Conservation (phyloP, 129 eudicot genomes). For the Arctium lappa region DNA sequence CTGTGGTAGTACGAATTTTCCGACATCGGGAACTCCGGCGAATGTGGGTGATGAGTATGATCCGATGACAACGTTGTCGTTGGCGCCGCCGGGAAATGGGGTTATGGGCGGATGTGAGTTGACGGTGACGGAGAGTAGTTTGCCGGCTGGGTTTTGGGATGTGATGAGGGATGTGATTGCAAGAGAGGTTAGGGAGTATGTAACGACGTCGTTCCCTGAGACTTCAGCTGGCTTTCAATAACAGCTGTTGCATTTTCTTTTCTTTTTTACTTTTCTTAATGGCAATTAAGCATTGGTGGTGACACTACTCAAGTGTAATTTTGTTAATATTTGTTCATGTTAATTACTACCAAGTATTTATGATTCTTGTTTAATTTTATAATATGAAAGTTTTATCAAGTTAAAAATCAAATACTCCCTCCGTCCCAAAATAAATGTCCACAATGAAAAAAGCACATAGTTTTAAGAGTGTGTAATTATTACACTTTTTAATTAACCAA, state of each 20-base stretch:
- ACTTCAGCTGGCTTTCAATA: conserved; percentile 36
- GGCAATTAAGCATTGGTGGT: not conserved
- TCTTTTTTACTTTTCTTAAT: not conserved
- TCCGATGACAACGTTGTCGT: conserved; percentile 55
- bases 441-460: too few species aligned
- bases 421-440: too few species aligned
- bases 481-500: too few species aligned
- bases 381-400: not conserved
- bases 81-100: conserved; percentile 61
- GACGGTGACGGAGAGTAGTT: conserved; percentile 26
- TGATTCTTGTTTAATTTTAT: not conserved
- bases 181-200: conserved; percentile 68
- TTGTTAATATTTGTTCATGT: not conserved
- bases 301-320: not conserved
- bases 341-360: not conserved
- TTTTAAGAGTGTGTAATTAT: too few species aligned
- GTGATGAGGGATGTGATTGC: conserved; percentile 62
- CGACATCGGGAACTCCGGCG: conserved; percentile 26
- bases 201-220: conserved; percentile 58
- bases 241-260: not conserved
- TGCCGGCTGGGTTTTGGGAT: conserved; percentile 50
- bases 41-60: conserved; percentile 25
- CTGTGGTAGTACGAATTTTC: not conserved
- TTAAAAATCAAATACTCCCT: too few species aligned
- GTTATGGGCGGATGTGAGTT: conserved; percentile 17